These are phyloP conservation scores for Flaveria floridana DNA, from an alignment of 140 eudicot genomes.

Conservation along the genomic window DNA sequence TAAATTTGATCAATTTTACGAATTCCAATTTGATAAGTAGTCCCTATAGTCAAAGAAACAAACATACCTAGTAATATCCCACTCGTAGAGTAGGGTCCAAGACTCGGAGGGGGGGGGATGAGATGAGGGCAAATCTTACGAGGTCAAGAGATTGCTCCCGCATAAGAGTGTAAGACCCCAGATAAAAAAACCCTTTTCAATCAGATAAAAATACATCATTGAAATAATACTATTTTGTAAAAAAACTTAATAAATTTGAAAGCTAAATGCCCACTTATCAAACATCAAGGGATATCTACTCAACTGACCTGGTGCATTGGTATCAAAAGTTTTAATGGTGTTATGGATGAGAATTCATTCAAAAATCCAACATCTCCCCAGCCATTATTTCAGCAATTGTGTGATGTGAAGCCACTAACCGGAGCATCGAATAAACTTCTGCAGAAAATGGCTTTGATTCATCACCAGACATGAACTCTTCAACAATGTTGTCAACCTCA, in stretches of 20 bases:
- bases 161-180: background rate
- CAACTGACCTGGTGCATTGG: background rate
- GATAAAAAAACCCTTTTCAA: background rate
- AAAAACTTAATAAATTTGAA: background rate
- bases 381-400: slow-evolving; percentile 1
- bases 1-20: background rate
- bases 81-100: background rate
- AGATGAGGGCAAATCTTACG: background rate
- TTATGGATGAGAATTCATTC: background rate
- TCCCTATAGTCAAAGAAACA: background rate
- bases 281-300: background rate
- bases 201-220: too few relatives aligned
- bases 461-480: slow-evolving; percentile 46
- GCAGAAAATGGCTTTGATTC: slow-evolving; percentile 35
- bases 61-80: background rate
- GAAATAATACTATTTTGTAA: too few relatives aligned
- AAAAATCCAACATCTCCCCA: background rate
- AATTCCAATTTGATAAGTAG: background rate
- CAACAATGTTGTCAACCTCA: slow-evolving; percentile 40
- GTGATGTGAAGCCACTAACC: slow-evolving; percentile 29
- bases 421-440: slow-evolving; percentile 39
- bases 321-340: background rate
- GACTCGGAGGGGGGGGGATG: background rate
- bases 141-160: background rate
- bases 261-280: background rate